phyloP scores from a whole-genome alignment of 108 stramenopile species.

The Poteriospumella lacustris region DNA sequence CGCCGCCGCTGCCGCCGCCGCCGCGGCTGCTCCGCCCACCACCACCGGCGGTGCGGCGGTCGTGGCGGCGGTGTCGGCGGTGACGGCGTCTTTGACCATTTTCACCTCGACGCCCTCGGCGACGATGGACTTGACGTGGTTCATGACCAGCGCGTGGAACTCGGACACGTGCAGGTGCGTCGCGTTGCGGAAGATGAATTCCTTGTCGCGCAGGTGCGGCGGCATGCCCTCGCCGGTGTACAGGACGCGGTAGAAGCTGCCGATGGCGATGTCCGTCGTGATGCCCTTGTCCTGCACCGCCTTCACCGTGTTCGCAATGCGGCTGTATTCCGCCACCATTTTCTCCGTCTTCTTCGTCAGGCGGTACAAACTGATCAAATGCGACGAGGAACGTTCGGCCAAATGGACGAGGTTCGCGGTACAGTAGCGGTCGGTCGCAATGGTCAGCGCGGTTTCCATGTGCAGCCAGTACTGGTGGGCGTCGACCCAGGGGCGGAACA shows the following conservation, averaged over 20 bases:
- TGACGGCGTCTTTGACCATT: neutral
- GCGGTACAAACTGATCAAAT: neutral
- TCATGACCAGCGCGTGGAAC: neutral
- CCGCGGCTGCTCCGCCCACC: neutral
- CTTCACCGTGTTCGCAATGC: neutral
- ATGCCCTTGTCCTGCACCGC: neutral
- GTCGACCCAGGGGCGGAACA: neutral
- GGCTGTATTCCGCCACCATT: neutral
- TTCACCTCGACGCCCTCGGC: neutral
- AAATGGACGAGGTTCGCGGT: conserved; percentile 11
- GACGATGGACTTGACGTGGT: conserved; percentile 1
- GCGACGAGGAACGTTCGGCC: neutral
- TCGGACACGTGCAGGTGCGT: conserved; percentile 17
- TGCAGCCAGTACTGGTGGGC: neutral
- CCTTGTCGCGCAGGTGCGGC: conserved; percentile 10
- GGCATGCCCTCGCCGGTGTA: conserved; percentile 16
- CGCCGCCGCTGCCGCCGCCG: neutral
- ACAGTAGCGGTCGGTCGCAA: neutral
- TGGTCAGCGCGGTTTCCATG: neutral
- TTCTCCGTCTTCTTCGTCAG: neutral
- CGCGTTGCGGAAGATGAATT: conserved; percentile 24
- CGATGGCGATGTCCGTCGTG: conserved; percentile 1
- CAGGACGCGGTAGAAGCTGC: conserved; percentile 10
- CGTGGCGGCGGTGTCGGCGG: no score
- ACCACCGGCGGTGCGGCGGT: neutral